phyloP scores from a whole-genome alignment of 257 asterid species.

The Salvia rosmarinus region DNA sequence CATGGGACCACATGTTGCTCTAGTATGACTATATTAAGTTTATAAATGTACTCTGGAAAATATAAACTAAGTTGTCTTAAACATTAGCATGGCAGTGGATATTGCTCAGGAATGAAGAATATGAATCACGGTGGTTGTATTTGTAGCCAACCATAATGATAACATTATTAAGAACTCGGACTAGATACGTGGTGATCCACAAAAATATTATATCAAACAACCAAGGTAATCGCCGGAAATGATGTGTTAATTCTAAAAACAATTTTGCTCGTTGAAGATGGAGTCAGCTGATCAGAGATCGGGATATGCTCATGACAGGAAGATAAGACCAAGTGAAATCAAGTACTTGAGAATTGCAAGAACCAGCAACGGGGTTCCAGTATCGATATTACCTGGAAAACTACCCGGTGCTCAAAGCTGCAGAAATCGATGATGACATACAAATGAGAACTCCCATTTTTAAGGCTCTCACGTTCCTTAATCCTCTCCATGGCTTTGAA shows the following conservation, averaged over 20 bases:
- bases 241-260: not conserved
- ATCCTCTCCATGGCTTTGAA: slow-evolving; percentile 92
- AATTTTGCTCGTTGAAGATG: not conserved
- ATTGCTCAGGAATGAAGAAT: slow-evolving; percentile 17
- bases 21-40: not conserved
- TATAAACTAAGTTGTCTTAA: not conserved
- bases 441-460: slow-evolving; percentile 86
- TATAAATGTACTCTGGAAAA: not conserved
- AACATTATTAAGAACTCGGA: slow-evolving; percentile 9
- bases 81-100: slow-evolving; percentile 4
- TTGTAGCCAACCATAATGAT: slow-evolving; percentile 7
- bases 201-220: slow-evolving; percentile 5
- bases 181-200: not conserved
- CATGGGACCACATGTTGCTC: not conserved
- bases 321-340: slow-evolving; percentile 11
- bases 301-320: not conserved
- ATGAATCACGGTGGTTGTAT: not conserved
- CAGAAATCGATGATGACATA: slow-evolving; percentile 81
- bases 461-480: slow-evolving; percentile 73
- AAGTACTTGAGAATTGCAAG: not conserved
- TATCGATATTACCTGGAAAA: slow-evolving; percentile 72
- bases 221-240: slow-evolving; percentile 5
- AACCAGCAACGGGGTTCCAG: not conserved
- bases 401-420: slow-evolving; percentile 98
- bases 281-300: not conserved